phyloP scores from a whole-genome alignment of 805 yeast species.

The Metschnikowia dekortorum region DNA sequence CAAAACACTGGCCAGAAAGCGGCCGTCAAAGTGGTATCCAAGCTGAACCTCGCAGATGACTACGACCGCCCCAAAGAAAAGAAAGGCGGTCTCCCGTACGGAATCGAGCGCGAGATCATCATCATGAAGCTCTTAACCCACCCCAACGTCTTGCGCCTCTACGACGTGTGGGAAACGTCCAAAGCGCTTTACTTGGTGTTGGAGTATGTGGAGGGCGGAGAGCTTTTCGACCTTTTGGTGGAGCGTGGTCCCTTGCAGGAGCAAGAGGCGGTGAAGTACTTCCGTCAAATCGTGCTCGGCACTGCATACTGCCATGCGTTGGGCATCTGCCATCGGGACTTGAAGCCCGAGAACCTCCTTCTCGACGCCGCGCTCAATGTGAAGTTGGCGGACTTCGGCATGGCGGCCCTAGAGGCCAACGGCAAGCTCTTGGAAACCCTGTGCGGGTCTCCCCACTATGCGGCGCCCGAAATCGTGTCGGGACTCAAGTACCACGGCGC shows the following conservation, averaged over 20 bases:
- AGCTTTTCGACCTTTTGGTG: slow-evolving; percentile 69
- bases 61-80: slow-evolving; percentile 20
- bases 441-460: slow-evolving; percentile 87
- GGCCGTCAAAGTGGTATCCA: slow-evolving; percentile 79
- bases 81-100: slow-evolving; percentile 69
- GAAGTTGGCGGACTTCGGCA: slow-evolving; percentile 82
- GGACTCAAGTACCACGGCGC: slow-evolving; percentile 79
- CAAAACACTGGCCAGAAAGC: slow-evolving; percentile 67
- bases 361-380: slow-evolving; percentile 64
- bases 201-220: slow-evolving; percentile 89
- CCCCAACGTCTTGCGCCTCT: slow-evolving; percentile 86
- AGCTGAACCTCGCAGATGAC: slow-evolving; percentile 46
- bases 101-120: slow-evolving; percentile 94
- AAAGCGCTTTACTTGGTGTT: slow-evolving; percentile 77
- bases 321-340: slow-evolving; percentile 76
- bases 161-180: slow-evolving; percentile 97
- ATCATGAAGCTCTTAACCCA: slow-evolving; percentile 95
- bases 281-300: slow-evolving; percentile 72
- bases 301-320: slow-evolving; percentile 78
- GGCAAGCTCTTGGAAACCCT: slow-evolving; percentile 71
- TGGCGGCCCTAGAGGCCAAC: slow-evolving; percentile 79
- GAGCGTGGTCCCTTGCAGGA: slow-evolving; percentile 68
- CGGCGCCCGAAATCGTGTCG: slow-evolving; percentile 81
- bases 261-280: slow-evolving; percentile 69
- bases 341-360: slow-evolving; percentile 75